phyloP scores from a whole-genome alignment of 768 basidiomycete genomes.

The Candolleomyces efflorescens region DNA sequence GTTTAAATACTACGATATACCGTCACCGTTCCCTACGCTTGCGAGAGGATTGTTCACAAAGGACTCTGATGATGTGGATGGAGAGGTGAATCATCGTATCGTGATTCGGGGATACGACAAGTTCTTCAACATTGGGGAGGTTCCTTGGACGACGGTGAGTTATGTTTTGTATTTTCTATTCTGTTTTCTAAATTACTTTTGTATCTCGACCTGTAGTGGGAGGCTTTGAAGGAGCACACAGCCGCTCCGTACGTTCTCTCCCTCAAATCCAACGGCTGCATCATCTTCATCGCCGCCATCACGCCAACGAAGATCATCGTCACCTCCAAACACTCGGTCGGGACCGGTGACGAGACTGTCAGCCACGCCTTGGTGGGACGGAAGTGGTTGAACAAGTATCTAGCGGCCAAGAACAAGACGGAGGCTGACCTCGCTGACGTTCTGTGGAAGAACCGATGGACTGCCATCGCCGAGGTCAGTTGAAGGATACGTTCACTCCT shows the following conservation, averaged over 20 bases:
- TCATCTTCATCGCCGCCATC: constrained; percentile 91
- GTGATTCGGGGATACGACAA: constrained; percentile 95
- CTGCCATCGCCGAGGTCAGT: constrained; percentile 86
- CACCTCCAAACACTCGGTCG: constrained; percentile 91
- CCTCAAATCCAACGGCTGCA: constrained; percentile 93
- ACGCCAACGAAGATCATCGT: constrained; percentile 71
- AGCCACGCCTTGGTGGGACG: constrained; percentile 86
- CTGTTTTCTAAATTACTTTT: background rate
- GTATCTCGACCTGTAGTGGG: constrained; percentile 52
- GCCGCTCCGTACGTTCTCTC: constrained; percentile 79
- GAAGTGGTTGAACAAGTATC: constrained; percentile 72
- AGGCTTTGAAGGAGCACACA: constrained; percentile 63
- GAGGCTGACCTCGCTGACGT: constrained; percentile 68
- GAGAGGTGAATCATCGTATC: constrained; percentile 48
- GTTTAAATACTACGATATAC: constrained; percentile 86
- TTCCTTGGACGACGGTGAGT: constrained; percentile 89
- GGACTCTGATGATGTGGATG: constrained; percentile 30
- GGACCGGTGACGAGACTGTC: constrained; percentile 32
- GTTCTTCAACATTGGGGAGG: constrained; percentile 97
- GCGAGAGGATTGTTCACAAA: constrained; percentile 86
- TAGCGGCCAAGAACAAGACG: constrained; percentile 54
- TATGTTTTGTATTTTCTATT: background rate
- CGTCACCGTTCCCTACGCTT: constrained; percentile 92
- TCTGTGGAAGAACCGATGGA: constrained; percentile 83
- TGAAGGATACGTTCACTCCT: too few species aligned